phyloP scores from a whole-genome alignment of 257 asterid species.

The Nicotiana noctiflora region DNA sequence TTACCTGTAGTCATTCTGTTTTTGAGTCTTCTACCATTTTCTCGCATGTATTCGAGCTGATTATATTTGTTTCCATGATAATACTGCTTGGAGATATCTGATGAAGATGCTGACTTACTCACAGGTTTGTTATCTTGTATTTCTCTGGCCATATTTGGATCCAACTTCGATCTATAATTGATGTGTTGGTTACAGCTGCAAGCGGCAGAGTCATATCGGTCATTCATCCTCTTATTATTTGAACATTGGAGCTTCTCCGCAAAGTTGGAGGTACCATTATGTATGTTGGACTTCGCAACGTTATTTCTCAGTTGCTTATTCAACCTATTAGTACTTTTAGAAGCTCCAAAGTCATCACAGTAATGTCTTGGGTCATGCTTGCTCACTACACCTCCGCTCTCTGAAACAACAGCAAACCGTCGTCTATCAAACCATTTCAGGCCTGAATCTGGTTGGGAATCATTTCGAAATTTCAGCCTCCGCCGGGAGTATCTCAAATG shows the following conservation, averaged over 20 bases:
- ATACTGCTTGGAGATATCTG: conserved; percentile 62
- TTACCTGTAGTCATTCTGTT: conserved; percentile 34
- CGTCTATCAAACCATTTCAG: conserved; percentile 57
- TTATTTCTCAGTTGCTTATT: conserved; percentile 43
- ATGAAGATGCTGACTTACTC: conserved; percentile 37
- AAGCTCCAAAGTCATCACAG: conserved; percentile 45
- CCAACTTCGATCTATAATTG: conserved; percentile 55
- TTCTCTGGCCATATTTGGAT: conserved; percentile 31
- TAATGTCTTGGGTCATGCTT: conserved; percentile 53
- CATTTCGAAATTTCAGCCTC: conserved; percentile 54
- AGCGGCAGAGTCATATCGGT: conserved; percentile 44
- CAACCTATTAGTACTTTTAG: conserved; percentile 39
- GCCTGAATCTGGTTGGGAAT: conserved; percentile 40
- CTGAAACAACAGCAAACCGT: conserved; percentile 35
- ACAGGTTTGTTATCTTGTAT: conserved; percentile 40
- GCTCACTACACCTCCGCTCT: conserved; percentile 32
- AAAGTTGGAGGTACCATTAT: conserved; percentile 50
- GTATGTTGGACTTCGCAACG: conserved; percentile 39
- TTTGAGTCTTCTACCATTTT: conserved; percentile 49
- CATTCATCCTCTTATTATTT: conserved; percentile 34
- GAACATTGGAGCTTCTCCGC: conserved; percentile 44
- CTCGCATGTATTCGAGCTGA: conserved; percentile 43
- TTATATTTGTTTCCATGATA: conserved; percentile 36
- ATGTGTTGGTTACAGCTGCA: conserved; percentile 66
- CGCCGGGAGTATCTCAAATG: conserved; percentile 45